A percentile compares a stretch with the other conserved stretches of the same genome.
Evolutionary conservation across 2,329 filamentous ascomycete species (phyloP).

Genomic region (Aureobasidium sp.): DNA sequence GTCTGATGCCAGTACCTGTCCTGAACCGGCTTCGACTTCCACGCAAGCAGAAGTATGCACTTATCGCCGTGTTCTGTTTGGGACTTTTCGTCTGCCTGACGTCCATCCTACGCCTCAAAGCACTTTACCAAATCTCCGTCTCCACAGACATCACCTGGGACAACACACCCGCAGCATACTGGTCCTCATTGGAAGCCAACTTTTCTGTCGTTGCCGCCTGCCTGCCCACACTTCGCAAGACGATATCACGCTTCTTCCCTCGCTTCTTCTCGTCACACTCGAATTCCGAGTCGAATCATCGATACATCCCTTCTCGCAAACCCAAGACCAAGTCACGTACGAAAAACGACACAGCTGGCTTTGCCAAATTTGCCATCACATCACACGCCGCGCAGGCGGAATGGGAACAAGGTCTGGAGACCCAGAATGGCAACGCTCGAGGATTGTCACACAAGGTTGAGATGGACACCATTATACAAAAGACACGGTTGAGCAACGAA

Average conservation of each 20-base stretch:
- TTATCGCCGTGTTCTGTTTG: conserved; percentile 29
- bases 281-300: background rate
- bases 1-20: conserved; percentile 27
- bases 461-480: background rate
- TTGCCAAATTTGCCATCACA: background rate
- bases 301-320: background rate
- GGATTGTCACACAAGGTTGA: background rate
- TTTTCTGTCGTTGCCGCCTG: conserved; percentile 30
- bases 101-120: conserved; percentile 27
- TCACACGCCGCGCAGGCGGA: background rate
- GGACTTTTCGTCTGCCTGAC: conserved; percentile 28
- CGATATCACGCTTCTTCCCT: conserved; percentile 29
- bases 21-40: conserved; percentile 29
- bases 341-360: background rate
- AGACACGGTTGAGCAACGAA: background rate
- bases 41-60: conserved; percentile 25
- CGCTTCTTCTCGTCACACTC: conserved; percentile 21
- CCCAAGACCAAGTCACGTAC: background rate
- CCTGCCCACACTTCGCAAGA: conserved; percentile 32
- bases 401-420: background rate
- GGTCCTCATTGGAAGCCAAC: conserved; percentile 30
- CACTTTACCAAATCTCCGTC: conserved; percentile 22
- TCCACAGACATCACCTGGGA: conserved; percentile 24
- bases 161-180: conserved; percentile 28
- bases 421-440: conserved; percentile 39